These are phyloP conservation scores for Haplosporangium sp. DNA, from an alignment of 371 early-diverging fungal genomes.

Conservation along the genomic window DNA sequence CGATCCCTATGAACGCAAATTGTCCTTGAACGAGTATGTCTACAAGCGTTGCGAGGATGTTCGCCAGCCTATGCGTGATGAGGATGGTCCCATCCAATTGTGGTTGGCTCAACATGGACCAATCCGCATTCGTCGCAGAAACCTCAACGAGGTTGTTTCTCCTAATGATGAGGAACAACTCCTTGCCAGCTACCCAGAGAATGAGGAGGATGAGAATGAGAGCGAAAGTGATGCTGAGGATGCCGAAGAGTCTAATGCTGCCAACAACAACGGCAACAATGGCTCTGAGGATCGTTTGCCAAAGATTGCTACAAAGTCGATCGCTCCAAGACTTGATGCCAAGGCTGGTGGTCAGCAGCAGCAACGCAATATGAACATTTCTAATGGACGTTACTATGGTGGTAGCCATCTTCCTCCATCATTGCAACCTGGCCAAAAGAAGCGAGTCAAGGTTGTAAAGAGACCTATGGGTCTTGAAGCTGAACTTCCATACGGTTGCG, in stretches of 20 bases:
- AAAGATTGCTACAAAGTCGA: conserved; percentile 46
- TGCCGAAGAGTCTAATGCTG: neutral
- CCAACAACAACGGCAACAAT: neutral
- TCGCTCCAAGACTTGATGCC: conserved; percentile 8
- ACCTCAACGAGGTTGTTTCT: conserved; percentile 22
- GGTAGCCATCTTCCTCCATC: conserved; percentile 53
- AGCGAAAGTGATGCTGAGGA: conserved; percentile 23
- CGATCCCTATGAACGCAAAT: conserved; percentile 45
- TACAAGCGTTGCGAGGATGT: conserved; percentile 55
- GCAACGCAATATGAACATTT: conserved; percentile 9
- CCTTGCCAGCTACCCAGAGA: neutral
- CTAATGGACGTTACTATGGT: conserved; percentile 49
- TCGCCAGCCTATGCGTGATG: conserved; percentile 53
- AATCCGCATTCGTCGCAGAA: conserved; percentile 49
- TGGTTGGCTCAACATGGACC: conserved; percentile 57
- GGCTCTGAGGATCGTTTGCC: conserved; percentile 37
- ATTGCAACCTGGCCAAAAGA: conserved; percentile 22
- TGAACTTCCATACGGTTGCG: conserved; percentile 44
- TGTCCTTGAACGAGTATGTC: conserved; percentile 49
- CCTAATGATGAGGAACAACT: conserved; percentile 13
- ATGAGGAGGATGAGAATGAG: conserved; percentile 6
- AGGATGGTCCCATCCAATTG: conserved; percentile 52
- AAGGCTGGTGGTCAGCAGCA: neutral
- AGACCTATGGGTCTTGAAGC: conserved; percentile 49
- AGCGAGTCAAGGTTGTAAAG: conserved; percentile 32